These are phyloP conservation scores for Inosperma sp. DNA, from an alignment of 768 basidiomycete genomes.

Conservation along the genomic window DNA sequence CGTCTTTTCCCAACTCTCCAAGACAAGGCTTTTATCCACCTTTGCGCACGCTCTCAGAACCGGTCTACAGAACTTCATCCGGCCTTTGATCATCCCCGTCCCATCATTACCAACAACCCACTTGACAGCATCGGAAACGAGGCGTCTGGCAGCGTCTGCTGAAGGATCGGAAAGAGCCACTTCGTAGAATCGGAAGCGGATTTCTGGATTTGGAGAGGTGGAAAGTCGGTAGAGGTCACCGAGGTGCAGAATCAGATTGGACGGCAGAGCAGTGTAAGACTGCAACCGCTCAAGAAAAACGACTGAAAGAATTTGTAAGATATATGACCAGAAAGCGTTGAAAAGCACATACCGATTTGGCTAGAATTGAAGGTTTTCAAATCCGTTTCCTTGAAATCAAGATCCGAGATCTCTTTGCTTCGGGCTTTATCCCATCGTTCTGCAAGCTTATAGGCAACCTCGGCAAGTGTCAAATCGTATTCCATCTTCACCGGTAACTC, in stretches of 20 bases:
- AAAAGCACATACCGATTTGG: constrained; percentile 54
- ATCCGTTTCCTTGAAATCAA: constrained; percentile 58
- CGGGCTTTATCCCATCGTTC: constrained; percentile 69
- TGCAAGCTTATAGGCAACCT: constrained; percentile 67
- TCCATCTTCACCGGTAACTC: constrained; percentile 68
- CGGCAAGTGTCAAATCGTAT: constrained; percentile 70
- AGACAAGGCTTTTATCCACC: constrained; percentile 52
- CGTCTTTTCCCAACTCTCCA: constrained; percentile 41
- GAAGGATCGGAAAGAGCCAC: constrained; percentile 53
- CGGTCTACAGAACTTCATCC: constrained; percentile 84
- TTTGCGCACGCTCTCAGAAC: constrained; percentile 51
- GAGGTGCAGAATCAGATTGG: constrained; percentile 54
- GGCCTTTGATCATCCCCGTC: constrained; percentile 60
- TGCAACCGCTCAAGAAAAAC: constrained; percentile 82
- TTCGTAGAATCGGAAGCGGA: constrained; percentile 74
- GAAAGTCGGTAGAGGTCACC: constrained; percentile 47
- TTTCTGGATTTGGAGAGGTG: constrained; percentile 66
- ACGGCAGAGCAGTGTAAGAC: constrained; percentile 56
- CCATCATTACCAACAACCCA: constrained; percentile 70
- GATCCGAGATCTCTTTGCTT: constrained; percentile 37
- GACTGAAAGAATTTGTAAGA: constrained; percentile 37
- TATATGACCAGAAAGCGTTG: not conserved
- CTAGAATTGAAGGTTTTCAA: constrained; percentile 62
- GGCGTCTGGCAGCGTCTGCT: constrained; percentile 45
- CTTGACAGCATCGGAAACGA: constrained; percentile 49